phyloP scores from a whole-genome alignment of 1,139 yeast species.

The Protomyces macrosporus region DNA sequence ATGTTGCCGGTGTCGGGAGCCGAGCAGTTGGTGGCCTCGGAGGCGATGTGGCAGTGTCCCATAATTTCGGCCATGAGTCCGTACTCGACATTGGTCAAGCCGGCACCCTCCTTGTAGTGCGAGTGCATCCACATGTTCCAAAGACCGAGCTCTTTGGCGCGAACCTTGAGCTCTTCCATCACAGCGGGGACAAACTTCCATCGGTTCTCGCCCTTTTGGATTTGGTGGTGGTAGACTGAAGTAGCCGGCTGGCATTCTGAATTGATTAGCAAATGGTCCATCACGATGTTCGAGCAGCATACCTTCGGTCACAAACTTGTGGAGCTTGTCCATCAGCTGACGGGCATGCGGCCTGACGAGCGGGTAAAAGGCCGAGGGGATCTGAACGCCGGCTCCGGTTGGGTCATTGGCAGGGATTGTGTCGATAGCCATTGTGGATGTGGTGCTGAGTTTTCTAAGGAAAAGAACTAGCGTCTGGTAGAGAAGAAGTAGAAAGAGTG shows the following conservation, averaged over 20 bases:
- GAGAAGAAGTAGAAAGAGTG: not conserved
- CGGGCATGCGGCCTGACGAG: conserved; percentile 24
- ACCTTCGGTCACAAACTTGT: conserved; percentile 41
- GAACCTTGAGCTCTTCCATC: conserved; percentile 50
- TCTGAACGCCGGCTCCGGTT: conserved; percentile 23
- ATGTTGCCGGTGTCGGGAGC: conserved; percentile 77
- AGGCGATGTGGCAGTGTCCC: conserved; percentile 40
- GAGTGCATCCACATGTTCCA: conserved; percentile 63
- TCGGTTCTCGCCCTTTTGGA: conserved; percentile 40
- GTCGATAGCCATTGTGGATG: conserved; percentile 11
- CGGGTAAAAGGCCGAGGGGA: conserved; percentile 17
- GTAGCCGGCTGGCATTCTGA: conserved; percentile 57
- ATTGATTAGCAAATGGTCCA: not conserved
- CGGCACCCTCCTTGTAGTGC: conserved; percentile 58
- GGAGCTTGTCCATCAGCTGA: conserved; percentile 15
- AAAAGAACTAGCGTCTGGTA: no score
- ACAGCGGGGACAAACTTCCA: conserved; percentile 52
- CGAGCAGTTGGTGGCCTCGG: conserved; percentile 51
- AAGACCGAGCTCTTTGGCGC: conserved; percentile 54
- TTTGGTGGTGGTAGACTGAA: conserved; percentile 43
- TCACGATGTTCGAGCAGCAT: conserved; percentile 43
- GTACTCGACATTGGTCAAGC: conserved; percentile 60
- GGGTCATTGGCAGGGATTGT: conserved; percentile 22
- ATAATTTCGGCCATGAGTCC: conserved; percentile 66
- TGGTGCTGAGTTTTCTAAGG: no score